phyloP scores from a whole-genome alignment of 306 rosid genomes.

The Quillaja saponaria region DNA sequence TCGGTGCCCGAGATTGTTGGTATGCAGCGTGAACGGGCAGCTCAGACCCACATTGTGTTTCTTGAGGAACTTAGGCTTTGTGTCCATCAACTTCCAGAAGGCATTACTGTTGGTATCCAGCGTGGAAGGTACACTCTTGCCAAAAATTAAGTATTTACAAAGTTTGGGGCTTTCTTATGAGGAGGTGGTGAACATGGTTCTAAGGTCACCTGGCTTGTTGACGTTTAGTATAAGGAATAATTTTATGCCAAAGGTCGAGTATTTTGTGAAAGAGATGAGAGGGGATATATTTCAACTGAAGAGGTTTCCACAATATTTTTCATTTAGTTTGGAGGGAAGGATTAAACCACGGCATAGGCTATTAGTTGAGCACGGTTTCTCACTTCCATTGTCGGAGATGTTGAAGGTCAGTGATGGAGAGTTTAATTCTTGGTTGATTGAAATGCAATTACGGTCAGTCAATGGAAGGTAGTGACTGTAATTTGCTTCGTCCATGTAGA shows the following conservation, averaged over 20 bases:
- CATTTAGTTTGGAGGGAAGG: constrained; percentile 77
- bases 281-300: constrained; percentile 58
- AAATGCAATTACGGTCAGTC: constrained; percentile 40
- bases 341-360: constrained; percentile 59
- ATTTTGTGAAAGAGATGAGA: constrained; percentile 63
- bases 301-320: constrained; percentile 75
- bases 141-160: constrained; percentile 45
- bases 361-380: constrained; percentile 45
- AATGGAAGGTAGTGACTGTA: constrained; percentile 22
- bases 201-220: constrained; percentile 77
- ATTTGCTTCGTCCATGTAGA: constrained; percentile 11
- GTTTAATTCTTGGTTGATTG: constrained; percentile 51
- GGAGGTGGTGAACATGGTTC: constrained; percentile 62
- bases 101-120: constrained; percentile 46
- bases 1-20: constrained; percentile 74
- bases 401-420: constrained; percentile 69
- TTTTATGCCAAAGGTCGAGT: constrained; percentile 56
- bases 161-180: constrained; percentile 45
- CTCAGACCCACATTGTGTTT: constrained; percentile 47
- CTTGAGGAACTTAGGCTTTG: constrained; percentile 43
- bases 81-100: constrained; percentile 41
- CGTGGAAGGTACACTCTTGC: constrained; percentile 45
- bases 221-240: constrained; percentile 60
- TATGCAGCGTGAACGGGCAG: constrained; percentile 49
- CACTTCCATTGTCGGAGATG: constrained; percentile 59